Base-by-base conservation (phyloP, 441 rosid species). In the Melastoma candidum region DNA sequence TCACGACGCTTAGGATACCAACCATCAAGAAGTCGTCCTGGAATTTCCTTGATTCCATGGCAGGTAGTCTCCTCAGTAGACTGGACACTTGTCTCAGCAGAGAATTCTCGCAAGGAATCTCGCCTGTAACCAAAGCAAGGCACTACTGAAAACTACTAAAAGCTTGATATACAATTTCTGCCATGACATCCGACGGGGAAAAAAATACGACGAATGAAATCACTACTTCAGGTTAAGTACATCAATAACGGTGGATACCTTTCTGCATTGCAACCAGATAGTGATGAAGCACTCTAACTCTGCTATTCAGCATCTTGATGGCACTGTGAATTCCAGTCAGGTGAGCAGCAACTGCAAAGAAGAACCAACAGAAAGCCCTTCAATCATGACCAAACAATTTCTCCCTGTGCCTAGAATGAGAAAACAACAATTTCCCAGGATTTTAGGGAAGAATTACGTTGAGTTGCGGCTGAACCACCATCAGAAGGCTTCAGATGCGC, bases 401-500 rank as follows among this genome's bases (percentile, higher is more conserved):
- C 27, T 56, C 8, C 2, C 47, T 2, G 32, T 14, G 53, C 8
- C 1, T 41, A 53, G 7, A n/a, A 57, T 6, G 44, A 39, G 47
- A 8, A 11, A 11, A 36, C 24, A 60, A 17, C 46, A 27, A 39
- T 13, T 41, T 45, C 32, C 45, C 24, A 49, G 22, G 41, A 1
- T 43, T 2, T 39, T 43, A 55, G 54, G 49, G 13, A 56, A 48
- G 49, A 67, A 68, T 79, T 44, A 77, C 97, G 74, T 32, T 90
- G 97, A 4, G 97, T 90, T 25, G 96, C 96, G 2, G 95, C 95
- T 36, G 96, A 85, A 61, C 98, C 90, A 57, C 98, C 98, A 58
- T 87, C 97, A 57, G 98, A 87, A 46, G 97, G 97, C 66, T 87
- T 83, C 47, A 90, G 93, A 66, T 90, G 97, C 45, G 97, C 97